Percentiles rank a stretch among this genome's conserved stretches.
phyloP scores from a whole-genome alignment of 306 rosid genomes.

The Hippophae gyantsensis region DNA sequence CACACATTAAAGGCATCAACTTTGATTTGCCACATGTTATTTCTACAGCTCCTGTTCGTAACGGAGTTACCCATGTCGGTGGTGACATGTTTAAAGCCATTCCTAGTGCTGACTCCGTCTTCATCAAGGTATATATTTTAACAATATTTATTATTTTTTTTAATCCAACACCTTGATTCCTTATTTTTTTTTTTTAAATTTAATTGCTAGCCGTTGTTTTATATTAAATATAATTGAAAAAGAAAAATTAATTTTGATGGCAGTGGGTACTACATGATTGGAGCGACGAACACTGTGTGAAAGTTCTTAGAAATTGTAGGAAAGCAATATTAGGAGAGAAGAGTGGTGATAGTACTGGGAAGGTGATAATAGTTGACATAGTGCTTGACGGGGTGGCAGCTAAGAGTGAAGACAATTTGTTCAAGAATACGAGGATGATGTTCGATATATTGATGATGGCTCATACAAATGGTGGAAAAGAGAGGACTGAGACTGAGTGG shows the following conservation, averaged over 20 bases:
- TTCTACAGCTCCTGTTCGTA: conserved; percentile 9
- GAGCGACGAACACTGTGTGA: conserved; percentile 9
- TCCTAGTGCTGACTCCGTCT: conserved; percentile 20
- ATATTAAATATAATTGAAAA: too few species aligned
- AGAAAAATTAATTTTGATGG: too few species aligned
- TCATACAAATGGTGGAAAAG: conserved; percentile 8
- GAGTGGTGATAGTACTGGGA: background rate
- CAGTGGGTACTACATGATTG: conserved; percentile 14
- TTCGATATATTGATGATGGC: conserved; percentile 16
- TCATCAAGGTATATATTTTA: conserved; percentile 11
- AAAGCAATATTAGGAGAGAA: conserved; percentile 3
- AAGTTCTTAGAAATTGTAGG: background rate
- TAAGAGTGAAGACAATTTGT: background rate
- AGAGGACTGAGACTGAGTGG: conserved; percentile 16
- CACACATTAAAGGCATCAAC: conserved; percentile 21
- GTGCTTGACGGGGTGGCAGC: background rate
- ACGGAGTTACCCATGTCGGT: conserved; percentile 20
- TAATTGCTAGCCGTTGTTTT: too few species aligned
- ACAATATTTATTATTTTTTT: too few species aligned
- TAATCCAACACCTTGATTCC: too few species aligned
- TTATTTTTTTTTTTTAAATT: too few species aligned
- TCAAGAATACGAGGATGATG: conserved; percentile 1
- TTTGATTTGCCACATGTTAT: conserved; percentile 17
- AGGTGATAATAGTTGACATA: conserved; percentile 11
- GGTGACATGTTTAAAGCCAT: conserved; percentile 23